phyloP scores from a whole-genome alignment of 371 early-diverging fungal species.

The Cokeromyces recurvatus region DNA sequence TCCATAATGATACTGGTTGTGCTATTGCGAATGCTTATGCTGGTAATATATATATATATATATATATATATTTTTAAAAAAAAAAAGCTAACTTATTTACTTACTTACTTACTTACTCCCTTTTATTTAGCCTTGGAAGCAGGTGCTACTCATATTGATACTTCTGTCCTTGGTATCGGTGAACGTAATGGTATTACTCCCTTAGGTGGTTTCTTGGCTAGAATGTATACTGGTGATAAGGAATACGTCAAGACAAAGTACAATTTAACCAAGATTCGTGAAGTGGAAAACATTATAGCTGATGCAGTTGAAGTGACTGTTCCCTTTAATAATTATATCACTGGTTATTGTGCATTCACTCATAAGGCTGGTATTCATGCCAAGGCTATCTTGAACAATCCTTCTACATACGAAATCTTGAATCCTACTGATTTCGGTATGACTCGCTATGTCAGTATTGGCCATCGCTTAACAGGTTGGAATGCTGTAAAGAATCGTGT shows the following conservation, averaged over 20 bases:
- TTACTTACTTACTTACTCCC: too few species aligned
- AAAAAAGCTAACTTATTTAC: too few species aligned
- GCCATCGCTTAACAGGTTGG: conserved; percentile 96
- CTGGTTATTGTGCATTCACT: conserved; percentile 96
- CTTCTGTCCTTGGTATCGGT: conserved; percentile 95
- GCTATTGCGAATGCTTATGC: conserved; percentile 96
- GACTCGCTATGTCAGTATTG: conserved; percentile 94
- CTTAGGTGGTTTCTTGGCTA: conserved; percentile 88
- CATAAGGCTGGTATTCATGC: conserved; percentile 99
- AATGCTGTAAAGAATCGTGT: conserved; percentile 97
- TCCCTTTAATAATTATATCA: conserved; percentile 98
- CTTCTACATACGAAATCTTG: conserved; percentile 94
- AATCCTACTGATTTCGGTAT: conserved; percentile 96
- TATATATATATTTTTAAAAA: too few species aligned
- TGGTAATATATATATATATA: conserved; percentile 40
- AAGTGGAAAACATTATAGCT: conserved; percentile 93
- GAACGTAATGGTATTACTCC: conserved; percentile 98
- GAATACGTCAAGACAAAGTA: conserved; percentile 91
- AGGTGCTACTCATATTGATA: conserved; percentile 97
- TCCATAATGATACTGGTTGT: conserved; percentile 98
- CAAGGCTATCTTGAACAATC: conserved; percentile 97
- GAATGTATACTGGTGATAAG: conserved; percentile 90
- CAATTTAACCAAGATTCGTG: conserved; percentile 84
- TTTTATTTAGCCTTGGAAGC: conserved; percentile 87
- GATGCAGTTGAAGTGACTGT: conserved; percentile 92